phyloP scores from a whole-genome alignment of 306 rosid genomes.

The Medicago lupulina region DNA sequence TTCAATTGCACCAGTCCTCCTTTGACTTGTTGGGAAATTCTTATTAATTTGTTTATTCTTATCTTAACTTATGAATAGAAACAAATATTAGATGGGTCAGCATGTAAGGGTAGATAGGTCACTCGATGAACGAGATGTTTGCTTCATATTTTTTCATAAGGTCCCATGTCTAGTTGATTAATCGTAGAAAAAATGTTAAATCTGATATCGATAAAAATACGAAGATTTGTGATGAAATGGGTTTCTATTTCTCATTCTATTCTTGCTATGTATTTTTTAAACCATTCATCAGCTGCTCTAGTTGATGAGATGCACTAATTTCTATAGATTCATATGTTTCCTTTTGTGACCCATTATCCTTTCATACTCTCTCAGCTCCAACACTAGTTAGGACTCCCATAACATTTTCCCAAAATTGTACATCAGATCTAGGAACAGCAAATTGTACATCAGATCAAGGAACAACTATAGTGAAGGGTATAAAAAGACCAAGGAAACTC shows the following conservation, averaged over 20 bases:
- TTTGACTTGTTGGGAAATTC: background rate
- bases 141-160: too few species aligned
- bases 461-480: background rate
- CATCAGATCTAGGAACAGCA: background rate
- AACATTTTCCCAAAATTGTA: background rate
- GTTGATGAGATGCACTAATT: background rate
- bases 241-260: background rate
- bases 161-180: too few species aligned
- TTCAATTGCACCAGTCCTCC: background rate
- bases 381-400: background rate
- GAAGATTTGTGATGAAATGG: background rate
- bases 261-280: background rate
- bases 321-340: background rate
- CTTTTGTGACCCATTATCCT: background rate
- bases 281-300: background rate
- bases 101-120: background rate
- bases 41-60: background rate
- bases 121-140: background rate
- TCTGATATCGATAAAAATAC: too few species aligned
- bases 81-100: background rate
- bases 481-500: background rate
- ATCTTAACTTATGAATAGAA: background rate
- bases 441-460: too few species aligned
- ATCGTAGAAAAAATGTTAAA: too few species aligned
- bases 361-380: background rate